Evolutionary conservation across 148 eudicot genomes (phyloP), one percentile per base, ranked within the genome.

Genomic region (Drosera capensis): DNA sequence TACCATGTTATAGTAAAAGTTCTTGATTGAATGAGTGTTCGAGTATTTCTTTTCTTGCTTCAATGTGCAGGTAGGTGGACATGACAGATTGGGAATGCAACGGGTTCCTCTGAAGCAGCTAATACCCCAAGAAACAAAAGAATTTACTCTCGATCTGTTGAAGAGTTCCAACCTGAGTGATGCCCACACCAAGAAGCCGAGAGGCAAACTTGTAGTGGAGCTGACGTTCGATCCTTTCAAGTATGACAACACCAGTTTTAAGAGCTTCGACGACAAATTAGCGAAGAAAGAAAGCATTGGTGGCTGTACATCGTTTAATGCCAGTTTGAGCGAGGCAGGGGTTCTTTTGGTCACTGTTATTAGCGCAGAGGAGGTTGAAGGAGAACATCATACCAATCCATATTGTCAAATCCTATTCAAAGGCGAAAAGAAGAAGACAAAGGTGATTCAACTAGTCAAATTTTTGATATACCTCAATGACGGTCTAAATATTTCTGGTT

Each of bases 331-430:
- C 22, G 97, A 76, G 50, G 78, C 83, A 8, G 97, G 97, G 53
- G 65, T 68, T 13, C 93, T 88, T 60, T 52, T 67, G 51, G 79
- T 88, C 23, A 68, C 66, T 0, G 52, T 84, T 31, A 63, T 75
- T 46, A 80, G 79, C 52, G 97, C 97, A 3, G 71, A 67, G 43
- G 93, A 80, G 45, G 67, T 84, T 0, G 97, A 88, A 64, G 94
- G 84, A 7, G 64, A 62, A 48, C 63, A 54, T 47, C 84, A 75
- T 49, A 80, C 63, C 49, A 88, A 88, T 49, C 87, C 97, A 0
- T 88, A 80, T 55, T 79, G 64, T 22, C 45, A 63, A 37, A 45
- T 88, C 1, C 26, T 80, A 19, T 83, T 88, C 43, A 62, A 66
- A 68, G 94, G 94, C 15, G 96, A 79, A 58, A 67, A 21, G 40